Conservation (phyloP, 1,284 basidiomycete species). For the Thelephora terrestris region DNA sequence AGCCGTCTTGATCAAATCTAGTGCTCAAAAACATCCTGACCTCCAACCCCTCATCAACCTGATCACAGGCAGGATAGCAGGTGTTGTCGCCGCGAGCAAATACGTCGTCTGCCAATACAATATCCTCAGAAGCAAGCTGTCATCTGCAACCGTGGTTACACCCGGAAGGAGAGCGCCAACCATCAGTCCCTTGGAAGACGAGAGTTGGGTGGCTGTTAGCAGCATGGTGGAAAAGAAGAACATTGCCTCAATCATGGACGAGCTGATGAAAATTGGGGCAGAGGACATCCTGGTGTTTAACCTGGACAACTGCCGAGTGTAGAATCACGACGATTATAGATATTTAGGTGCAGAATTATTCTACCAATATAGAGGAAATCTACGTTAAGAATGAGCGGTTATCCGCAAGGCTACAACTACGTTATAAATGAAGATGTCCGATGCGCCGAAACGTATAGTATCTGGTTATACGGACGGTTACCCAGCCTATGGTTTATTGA, state of each 20-base stretch:
- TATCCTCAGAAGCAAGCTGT: constrained; percentile 55
- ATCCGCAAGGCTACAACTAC: no score
- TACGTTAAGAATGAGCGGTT: no score
- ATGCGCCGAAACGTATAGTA: no score
- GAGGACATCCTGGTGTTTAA: constrained; percentile 87
- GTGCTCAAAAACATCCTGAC: constrained; percentile 55
- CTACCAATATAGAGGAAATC: no score
- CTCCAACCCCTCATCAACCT: constrained; percentile 67
- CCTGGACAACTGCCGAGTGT: constrained; percentile 92
- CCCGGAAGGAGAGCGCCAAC: constrained; percentile 90
- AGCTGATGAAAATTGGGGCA: constrained; percentile 74
- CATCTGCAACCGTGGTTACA: constrained; percentile 63
- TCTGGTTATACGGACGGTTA: no score
- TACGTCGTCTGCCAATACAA: constrained; percentile 95
- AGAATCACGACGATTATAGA: constrained; percentile 1
- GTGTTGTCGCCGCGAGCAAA: constrained; percentile 83
- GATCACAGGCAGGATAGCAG: constrained; percentile 84
- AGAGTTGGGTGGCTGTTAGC: constrained; percentile 87
- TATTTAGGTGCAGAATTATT: background rate
- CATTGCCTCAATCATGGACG: constrained; percentile 88
- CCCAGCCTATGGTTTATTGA: no score
- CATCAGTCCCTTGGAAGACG: constrained; percentile 76
- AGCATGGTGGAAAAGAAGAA: constrained; percentile 86
- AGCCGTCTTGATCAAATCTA: constrained; percentile 89
- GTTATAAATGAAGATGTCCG: no score